A percentile compares a stretch with the other conserved stretches of the same genome.
Evolutionary conservation across 352 stramenopile species (phyloP).

Genomic region (Elongisporangium senticosum): DNA sequence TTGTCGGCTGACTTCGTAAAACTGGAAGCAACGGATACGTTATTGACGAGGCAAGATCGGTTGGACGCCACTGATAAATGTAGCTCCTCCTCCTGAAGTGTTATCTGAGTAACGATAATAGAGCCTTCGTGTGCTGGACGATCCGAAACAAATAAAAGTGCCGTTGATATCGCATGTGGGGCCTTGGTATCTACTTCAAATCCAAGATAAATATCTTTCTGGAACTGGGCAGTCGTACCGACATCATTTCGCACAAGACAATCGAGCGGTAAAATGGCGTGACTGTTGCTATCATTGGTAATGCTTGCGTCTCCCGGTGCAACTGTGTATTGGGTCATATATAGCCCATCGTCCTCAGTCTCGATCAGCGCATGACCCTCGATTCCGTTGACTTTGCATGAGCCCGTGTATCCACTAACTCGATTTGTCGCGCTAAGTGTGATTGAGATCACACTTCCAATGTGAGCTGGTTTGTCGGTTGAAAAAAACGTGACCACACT

Average conservation of each 20-base stretch:
- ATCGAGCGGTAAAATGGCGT: conserved; percentile 29
- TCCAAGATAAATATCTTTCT: conserved; percentile 29
- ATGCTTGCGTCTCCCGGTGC: conserved; percentile 29
- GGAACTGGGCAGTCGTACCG: conserved; percentile 34
- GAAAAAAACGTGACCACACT: conserved; percentile 57
- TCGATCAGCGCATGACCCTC: conserved; percentile 29
- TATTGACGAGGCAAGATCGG: conserved; percentile 48
- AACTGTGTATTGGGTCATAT: conserved; percentile 65
- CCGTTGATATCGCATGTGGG: conserved; percentile 32
- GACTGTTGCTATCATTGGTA: conserved; percentile 5
- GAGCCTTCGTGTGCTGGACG: conserved; percentile 51
- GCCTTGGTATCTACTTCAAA: conserved; percentile 51
- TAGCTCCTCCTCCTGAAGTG: conserved; percentile 32
- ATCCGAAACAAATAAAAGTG: conserved; percentile 54
- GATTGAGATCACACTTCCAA: conserved; percentile 50
- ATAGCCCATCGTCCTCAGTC: conserved; percentile 48
- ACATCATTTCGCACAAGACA: conserved; percentile 35
- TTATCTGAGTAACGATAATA: conserved; percentile 60
- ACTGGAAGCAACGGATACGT: conserved; percentile 45
- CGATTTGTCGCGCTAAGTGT: conserved; percentile 34
- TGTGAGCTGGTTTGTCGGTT: conserved; percentile 50
- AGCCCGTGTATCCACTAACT: conserved; percentile 36
- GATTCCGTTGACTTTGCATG: conserved; percentile 49
- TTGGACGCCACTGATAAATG: conserved; percentile 25
- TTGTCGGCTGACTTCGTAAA: conserved; percentile 39